Conservation (phyloP, 2,329 filamentous ascomycete genomes). For the Pseudomassariella vexata region DNA sequence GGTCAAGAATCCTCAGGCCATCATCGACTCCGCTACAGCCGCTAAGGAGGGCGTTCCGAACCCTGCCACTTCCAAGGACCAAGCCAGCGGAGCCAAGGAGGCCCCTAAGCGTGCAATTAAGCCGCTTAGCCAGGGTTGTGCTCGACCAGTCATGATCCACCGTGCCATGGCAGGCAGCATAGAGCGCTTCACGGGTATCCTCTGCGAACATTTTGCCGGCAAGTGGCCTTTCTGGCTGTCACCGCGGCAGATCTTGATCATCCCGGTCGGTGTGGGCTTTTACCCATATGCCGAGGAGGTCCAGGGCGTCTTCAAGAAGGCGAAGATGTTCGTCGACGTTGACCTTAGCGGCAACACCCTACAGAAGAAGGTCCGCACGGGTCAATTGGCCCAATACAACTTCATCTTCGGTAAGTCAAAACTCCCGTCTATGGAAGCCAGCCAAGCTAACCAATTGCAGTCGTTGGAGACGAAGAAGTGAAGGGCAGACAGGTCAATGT, state of each 20-base stretch:
- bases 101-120: slow-evolving; percentile 29
- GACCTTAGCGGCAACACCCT: slow-evolving; percentile 73
- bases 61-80: slow-evolving; percentile 21
- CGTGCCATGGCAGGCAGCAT: slow-evolving; percentile 71
- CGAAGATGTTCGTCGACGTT: slow-evolving; percentile 65
- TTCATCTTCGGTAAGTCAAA: slow-evolving; percentile 66
- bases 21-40: slow-evolving; percentile 21
- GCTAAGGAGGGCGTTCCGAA: slow-evolving; percentile 28
- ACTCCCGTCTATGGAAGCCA: neutral
- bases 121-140: slow-evolving; percentile 60
- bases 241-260: slow-evolving; percentile 74
- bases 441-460: slow-evolving; percentile 24
- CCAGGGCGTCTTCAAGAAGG: slow-evolving; percentile 59
- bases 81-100: slow-evolving; percentile 38
- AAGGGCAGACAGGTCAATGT: slow-evolving; percentile 56
- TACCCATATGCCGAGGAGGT: slow-evolving; percentile 73
- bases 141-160: slow-evolving; percentile 81
- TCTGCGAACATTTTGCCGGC: slow-evolving; percentile 78
- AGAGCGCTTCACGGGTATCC: slow-evolving; percentile 62
- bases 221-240: slow-evolving; percentile 90
- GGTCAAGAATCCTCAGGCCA: slow-evolving; percentile 23
- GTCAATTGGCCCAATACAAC: slow-evolving; percentile 77
- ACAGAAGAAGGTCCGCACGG: slow-evolving; percentile 84
- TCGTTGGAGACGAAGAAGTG: slow-evolving; percentile 58
- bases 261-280: slow-evolving; percentile 68